Evolutionary conservation across 192 early-diverging fungal genomes (phyloP).

Genomic region (Gonapodya sp.): DNA sequence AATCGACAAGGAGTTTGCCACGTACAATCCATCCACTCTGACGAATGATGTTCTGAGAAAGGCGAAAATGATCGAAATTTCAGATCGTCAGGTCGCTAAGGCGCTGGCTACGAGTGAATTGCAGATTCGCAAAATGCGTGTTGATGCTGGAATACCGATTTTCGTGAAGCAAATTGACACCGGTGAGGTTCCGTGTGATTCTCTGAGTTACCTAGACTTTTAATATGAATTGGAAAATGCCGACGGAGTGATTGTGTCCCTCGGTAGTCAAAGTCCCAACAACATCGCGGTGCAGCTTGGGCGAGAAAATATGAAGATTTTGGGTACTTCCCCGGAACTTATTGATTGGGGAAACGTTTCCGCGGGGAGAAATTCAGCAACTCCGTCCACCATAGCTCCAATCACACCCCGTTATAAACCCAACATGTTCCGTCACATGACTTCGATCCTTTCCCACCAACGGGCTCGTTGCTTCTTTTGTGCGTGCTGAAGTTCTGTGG

Average conservation of each 20-base stretch:
- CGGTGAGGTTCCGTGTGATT: conserved; percentile 96
- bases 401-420: no score
- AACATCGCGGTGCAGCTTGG: conserved; percentile 87
- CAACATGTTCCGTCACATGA: no score
- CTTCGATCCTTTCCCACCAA: no score
- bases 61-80: conserved; percentile 84
- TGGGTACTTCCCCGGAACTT: conserved; percentile 83
- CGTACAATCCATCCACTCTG: conserved; percentile 22
- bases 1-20: conserved; percentile 37
- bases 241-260: conserved; percentile 75
- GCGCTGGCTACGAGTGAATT: conserved; percentile 29
- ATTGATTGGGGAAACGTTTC: conserved; percentile 92
- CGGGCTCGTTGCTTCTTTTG: no score
- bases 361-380: conserved; percentile 95
- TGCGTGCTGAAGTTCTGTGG: no score
- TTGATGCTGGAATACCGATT: conserved; percentile 66
- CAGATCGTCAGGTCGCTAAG: conserved; percentile 76
- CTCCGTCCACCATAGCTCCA: no score
- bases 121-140: conserved; percentile 59
- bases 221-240: conserved; percentile 89
- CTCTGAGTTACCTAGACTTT: conserved; percentile 85
- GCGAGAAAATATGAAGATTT: conserved; percentile 62
- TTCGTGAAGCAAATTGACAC: conserved; percentile 94
- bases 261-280: conserved; percentile 93
- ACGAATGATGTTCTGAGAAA: conserved; percentile 39